Conservation (phyloP, 495 filamentous ascomycete species). For the Podospora bellae-mahoneyi region DNA sequence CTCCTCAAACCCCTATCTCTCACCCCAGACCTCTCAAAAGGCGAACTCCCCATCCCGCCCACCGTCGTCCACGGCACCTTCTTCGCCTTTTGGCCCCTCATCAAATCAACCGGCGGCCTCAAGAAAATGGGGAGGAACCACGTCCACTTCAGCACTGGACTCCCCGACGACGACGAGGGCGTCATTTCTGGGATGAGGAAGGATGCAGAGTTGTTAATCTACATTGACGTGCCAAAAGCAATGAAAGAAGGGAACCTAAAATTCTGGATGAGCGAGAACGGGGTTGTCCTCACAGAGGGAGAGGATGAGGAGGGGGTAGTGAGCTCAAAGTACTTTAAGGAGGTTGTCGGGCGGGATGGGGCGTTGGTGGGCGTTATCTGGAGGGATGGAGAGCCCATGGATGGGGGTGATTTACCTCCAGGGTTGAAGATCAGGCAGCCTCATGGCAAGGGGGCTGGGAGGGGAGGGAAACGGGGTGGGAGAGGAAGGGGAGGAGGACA, state of each 20-base stretch:
- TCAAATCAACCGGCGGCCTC: constrained; percentile 69
- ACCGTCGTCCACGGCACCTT: constrained; percentile 85
- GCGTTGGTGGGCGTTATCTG: constrained; percentile 59
- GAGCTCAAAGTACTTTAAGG: constrained; percentile 42
- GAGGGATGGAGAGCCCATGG: constrained; percentile 59
- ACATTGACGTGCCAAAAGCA: constrained; percentile 67
- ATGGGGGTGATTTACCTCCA: constrained; percentile 55
- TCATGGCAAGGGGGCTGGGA: constrained; percentile 42
- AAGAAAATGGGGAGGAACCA: constrained; percentile 78
- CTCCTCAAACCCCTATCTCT: constrained; percentile 65
- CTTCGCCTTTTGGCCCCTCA: constrained; percentile 67
- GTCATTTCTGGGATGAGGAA: constrained; percentile 85
- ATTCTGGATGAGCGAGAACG: constrained; percentile 88
- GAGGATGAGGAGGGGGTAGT: constrained; percentile 43
- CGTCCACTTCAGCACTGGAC: constrained; percentile 76
- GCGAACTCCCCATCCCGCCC: constrained; percentile 46
- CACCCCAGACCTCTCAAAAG: constrained; percentile 29
- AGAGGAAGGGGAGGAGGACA: constrained; percentile 12
- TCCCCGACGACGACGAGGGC: constrained; percentile 46
- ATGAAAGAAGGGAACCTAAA: constrained; percentile 57
- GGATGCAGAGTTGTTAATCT: constrained; percentile 75
- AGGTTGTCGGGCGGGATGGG: constrained; percentile 57
- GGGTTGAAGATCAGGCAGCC: constrained; percentile 42
- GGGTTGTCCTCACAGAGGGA: constrained; percentile 59
- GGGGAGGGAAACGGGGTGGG: constrained; percentile 21